A percentile compares a stretch with the other conserved stretches of the same genome.
These are phyloP conservation scores for Cicer chorassanicum DNA, from an alignment of 306 rosid genomes.

Conservation along the genomic window DNA sequence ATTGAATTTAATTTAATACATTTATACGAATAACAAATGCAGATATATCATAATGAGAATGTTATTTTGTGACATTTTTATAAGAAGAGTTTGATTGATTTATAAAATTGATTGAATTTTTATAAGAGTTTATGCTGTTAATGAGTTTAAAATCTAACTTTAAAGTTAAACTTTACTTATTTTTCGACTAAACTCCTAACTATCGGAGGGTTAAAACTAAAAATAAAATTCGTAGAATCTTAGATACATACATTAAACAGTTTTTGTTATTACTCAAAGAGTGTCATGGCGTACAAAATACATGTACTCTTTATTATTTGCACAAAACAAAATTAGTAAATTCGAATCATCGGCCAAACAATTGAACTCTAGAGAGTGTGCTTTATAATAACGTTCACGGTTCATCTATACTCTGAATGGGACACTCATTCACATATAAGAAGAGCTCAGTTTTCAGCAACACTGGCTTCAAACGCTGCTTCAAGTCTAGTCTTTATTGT, in stretches of 20 bases:
- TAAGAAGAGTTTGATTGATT: background rate
- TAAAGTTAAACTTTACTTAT: too few relatives aligned
- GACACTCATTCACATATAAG: background rate
- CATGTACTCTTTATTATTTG: background rate
- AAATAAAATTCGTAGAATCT: background rate
- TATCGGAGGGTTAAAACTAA: too few relatives aligned
- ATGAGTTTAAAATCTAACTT: too few relatives aligned
- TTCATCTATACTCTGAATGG: too few relatives aligned
- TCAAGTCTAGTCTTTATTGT: slow-evolving; percentile 54
- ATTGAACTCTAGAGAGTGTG: background rate
- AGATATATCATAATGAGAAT: too few relatives aligned
- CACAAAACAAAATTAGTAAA: slow-evolving; percentile 7
- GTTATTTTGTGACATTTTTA: background rate
- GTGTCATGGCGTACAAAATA: too few relatives aligned
- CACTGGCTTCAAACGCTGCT: slow-evolving; percentile 47
- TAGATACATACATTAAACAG: background rate
- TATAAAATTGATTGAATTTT: background rate
- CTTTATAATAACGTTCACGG: background rate
- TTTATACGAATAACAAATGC: too few relatives aligned
- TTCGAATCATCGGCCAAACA: background rate
- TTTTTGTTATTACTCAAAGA: too few relatives aligned
- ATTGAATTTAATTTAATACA: too few relatives aligned
- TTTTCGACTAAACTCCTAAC: too few relatives aligned
- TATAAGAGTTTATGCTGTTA: too few relatives aligned
- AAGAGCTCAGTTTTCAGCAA: slow-evolving; percentile 44